phyloP scores from a whole-genome alignment of 2,329 filamentous ascomycete genomes.

The Aspergillus fumigatiaffinis region DNA sequence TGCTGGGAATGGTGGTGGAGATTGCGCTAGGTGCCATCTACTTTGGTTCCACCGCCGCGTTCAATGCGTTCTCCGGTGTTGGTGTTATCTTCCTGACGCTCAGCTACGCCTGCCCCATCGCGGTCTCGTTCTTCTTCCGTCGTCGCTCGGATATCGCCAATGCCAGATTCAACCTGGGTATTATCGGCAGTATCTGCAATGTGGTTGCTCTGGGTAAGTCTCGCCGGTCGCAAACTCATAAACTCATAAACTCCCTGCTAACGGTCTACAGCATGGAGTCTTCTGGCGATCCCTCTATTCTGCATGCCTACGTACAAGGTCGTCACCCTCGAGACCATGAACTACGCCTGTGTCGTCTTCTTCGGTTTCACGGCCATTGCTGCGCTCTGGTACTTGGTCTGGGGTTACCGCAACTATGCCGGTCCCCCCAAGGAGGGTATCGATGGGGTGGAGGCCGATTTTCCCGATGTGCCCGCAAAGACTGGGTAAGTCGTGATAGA shows the following conservation, averaged over 20 bases:
- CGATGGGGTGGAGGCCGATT: constrained; percentile 3
- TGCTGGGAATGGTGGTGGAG: constrained; percentile 64
- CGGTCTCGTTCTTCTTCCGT: constrained; percentile 56
- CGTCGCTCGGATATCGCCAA: constrained; percentile 55
- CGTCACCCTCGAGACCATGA: constrained; percentile 58
- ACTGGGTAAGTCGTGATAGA: background rate
- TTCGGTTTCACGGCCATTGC: constrained; percentile 61
- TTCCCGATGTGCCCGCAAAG: background rate
- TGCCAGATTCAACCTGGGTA: constrained; percentile 51
- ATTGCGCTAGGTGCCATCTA: constrained; percentile 71
- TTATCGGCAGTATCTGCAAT: constrained; percentile 60
- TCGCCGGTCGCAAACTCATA: background rate
- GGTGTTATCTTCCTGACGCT: constrained; percentile 73
- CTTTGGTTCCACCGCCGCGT: constrained; percentile 72
- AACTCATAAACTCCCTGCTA: constrained; percentile 7
- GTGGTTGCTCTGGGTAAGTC: constrained; percentile 59
- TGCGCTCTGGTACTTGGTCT: constrained; percentile 63
- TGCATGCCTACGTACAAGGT: constrained; percentile 54
- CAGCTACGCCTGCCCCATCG: constrained; percentile 65
- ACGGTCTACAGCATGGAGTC: constrained; percentile 51
- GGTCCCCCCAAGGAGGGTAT: constrained; percentile 28
- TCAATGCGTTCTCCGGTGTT: constrained; percentile 75
- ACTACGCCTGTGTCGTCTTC: constrained; percentile 74
- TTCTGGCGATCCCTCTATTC: constrained; percentile 67
- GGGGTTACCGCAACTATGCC: constrained; percentile 60